These are phyloP conservation scores for Nicotiana benthamiana DNA, from an alignment of 257 asterid species.

Conservation along the genomic window DNA sequence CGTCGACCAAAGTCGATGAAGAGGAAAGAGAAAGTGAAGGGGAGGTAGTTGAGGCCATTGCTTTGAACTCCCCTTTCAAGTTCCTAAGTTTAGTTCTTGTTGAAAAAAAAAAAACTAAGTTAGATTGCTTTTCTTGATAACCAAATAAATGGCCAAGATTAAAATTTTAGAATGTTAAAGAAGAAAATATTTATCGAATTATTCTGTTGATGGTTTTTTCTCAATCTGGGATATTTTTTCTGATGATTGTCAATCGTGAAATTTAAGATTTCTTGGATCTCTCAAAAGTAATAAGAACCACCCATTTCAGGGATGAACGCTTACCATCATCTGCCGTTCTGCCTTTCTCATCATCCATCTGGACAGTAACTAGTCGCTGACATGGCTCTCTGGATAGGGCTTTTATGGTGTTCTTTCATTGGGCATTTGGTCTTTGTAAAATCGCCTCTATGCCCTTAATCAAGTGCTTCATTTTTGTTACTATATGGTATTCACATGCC, in stretches of 20 bases:
- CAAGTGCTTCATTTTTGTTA: too few relatives aligned
- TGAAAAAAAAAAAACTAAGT: not conserved
- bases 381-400: not conserved
- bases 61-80: not conserved
- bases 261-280: not conserved
- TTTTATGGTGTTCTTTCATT: conserved; percentile 11
- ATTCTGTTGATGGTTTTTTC: not conserved
- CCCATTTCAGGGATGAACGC: conserved; percentile 5
- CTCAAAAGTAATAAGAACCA: not conserved
- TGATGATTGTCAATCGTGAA: not conserved
- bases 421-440: not conserved
- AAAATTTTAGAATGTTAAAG: not conserved
- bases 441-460: too few relatives aligned
- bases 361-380: not conserved
- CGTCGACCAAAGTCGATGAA: conserved; percentile 34
- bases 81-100: not conserved
- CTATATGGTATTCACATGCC: too few relatives aligned
- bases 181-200: not conserved
- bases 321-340: not conserved
- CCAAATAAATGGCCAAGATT: not conserved
- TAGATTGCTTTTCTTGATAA: not conserved
- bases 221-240: not conserved
- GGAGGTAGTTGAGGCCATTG: conserved; percentile 49
- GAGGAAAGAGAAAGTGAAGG: conserved; percentile 52
- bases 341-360: not conserved